Conservation (phyloP, 768 basidiomycete genomes). For the Chalciporus pseudorubinellus region DNA sequence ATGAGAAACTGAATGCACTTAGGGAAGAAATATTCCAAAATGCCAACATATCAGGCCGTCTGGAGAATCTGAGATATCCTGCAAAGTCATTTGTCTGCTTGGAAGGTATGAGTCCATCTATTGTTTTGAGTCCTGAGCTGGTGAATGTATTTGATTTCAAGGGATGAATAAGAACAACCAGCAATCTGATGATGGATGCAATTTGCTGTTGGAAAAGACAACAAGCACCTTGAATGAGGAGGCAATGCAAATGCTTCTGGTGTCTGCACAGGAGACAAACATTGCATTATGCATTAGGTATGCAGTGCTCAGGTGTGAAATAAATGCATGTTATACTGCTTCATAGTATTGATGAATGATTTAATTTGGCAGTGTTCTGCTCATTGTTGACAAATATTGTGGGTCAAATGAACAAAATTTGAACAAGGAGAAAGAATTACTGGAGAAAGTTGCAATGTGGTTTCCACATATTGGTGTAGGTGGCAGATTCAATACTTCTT, state of each 20-base stretch:
- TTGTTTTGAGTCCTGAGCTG: not conserved
- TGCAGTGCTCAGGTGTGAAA: constrained; percentile 3
- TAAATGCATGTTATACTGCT: no score
- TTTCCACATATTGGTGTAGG: constrained; percentile 1
- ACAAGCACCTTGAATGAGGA: not conserved
- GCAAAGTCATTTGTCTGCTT: not conserved
- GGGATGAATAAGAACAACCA: not conserved
- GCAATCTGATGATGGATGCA: not conserved
- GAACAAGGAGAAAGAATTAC: not conserved
- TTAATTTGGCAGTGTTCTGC: no score
- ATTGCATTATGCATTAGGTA: constrained; percentile 4
- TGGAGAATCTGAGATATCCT: not conserved
- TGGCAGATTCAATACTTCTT: no score
- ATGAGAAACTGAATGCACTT: not conserved
- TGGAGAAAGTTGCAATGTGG: not conserved
- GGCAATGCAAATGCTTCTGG: not conserved
- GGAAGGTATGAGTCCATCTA: not conserved
- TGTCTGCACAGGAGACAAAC: constrained; percentile 9
- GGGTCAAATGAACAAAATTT: not conserved
- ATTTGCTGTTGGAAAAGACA: not conserved
- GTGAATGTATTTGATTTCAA: no score
- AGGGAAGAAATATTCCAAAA: not conserved
- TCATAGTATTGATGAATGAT: no score
- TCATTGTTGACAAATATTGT: no score
- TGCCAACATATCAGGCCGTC: not conserved